Evolutionary conservation across 140 eudicot genomes (phyloP).

Genomic region (Oenanthe javanica): DNA sequence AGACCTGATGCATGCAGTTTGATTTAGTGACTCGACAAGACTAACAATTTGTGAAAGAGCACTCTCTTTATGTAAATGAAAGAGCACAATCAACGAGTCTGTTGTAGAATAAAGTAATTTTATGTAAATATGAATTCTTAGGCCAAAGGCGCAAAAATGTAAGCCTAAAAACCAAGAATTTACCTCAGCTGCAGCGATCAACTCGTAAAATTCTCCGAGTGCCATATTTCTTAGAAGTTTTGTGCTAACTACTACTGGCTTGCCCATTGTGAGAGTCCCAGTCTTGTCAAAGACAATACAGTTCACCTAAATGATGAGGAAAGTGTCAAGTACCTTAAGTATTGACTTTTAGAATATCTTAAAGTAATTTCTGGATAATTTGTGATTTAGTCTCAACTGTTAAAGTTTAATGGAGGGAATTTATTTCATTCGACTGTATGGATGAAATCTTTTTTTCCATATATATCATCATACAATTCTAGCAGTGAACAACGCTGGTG

Average conservation of each 20-base stretch:
- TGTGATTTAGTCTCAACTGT: not conserved
- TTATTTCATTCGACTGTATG: not conserved
- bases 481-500: not conserved
- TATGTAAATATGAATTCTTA: too few species aligned
- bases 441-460: not conserved
- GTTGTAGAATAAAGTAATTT: not conserved
- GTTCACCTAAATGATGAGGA: constrained; percentile 44
- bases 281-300: constrained; percentile 98
- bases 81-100: too few species aligned
- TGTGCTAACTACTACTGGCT: constrained; percentile 79
- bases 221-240: constrained; percentile 63
- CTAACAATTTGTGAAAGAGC: too few species aligned
- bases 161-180: too few species aligned
- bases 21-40: not conserved
- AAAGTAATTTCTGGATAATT: not conserved
- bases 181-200: constrained; percentile 97
- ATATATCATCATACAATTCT: too few species aligned
- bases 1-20: not conserved
- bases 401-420: not conserved
- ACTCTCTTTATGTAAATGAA: too few species aligned
- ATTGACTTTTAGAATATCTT: not conserved
- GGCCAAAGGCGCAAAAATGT: too few species aligned
- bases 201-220: constrained; percentile 55
- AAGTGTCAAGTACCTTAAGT: not conserved
- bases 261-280: constrained; percentile 88